Percentiles rank a stretch among this genome's conserved stretches.
phyloP scores from a whole-genome alignment of 768 basidiomycete species.

The Kwoniella pini region DNA sequence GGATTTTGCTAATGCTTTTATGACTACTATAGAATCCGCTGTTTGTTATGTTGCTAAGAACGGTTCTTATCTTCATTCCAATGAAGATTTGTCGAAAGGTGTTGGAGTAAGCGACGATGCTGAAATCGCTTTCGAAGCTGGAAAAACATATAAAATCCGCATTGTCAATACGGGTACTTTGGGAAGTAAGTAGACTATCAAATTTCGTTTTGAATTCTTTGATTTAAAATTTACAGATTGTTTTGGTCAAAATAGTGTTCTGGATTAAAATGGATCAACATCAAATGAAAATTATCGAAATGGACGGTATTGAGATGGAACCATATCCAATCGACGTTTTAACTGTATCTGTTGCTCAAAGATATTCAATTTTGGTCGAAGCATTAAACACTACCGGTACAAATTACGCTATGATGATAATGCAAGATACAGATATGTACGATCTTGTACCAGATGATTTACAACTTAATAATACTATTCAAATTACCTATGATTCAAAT shows the following conservation, averaged over 20 bases:
- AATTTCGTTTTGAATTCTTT: background rate
- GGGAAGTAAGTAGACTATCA: constrained; percentile 39
- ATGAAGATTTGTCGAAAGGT: constrained; percentile 58
- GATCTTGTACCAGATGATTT: constrained; percentile 72
- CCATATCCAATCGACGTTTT: constrained; percentile 72
- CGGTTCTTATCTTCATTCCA: constrained; percentile 66
- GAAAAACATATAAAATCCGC: constrained; percentile 86
- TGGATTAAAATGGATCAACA: constrained; percentile 56
- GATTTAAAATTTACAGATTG: constrained; percentile 3
- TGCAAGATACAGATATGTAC: constrained; percentile 77
- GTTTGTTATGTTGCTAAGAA: constrained; percentile 83
- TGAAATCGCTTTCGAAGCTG: constrained; percentile 76
- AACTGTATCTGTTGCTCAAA: constrained; percentile 79
- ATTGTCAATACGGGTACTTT: constrained; percentile 74
- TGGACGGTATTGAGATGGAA: constrained; percentile 64
- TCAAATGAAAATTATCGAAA: constrained; percentile 57
- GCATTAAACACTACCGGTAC: constrained; percentile 79
- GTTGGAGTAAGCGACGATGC: constrained; percentile 78
- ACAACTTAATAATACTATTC: constrained; percentile 78
- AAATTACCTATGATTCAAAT: constrained; percentile 70
- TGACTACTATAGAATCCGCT: constrained; percentile 76
- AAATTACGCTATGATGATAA: constrained; percentile 72
- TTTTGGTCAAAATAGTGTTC: constrained; percentile 45
- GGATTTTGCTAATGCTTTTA: too few species aligned
- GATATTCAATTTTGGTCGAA: constrained; percentile 88